These are phyloP conservation scores for Phytophthora foliorum DNA, from an alignment of 352 stramenopile species.

Conservation along the genomic window DNA sequence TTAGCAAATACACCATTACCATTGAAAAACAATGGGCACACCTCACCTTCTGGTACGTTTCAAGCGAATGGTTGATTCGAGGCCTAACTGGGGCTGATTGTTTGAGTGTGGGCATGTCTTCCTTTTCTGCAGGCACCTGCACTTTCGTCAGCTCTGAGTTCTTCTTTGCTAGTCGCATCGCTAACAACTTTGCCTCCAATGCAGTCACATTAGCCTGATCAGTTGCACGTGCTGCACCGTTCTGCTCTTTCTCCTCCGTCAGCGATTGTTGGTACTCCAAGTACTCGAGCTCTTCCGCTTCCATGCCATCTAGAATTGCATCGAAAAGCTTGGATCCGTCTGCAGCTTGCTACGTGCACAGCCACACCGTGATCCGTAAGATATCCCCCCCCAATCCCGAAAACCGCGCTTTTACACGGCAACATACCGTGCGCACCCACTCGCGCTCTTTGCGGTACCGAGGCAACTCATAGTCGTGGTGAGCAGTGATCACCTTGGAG, in stretches of 20 bases:
- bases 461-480: constrained; percentile 68
- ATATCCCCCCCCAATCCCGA: not conserved
- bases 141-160: constrained; percentile 29
- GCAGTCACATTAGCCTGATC: constrained; percentile 34
- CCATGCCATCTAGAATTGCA: constrained; percentile 83
- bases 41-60: constrained; percentile 36
- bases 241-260: constrained; percentile 35
- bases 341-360: constrained; percentile 64
- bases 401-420: not conserved
- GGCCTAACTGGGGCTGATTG: constrained; percentile 6
- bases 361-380: constrained; percentile 5
- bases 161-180: constrained; percentile 58
- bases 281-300: constrained; percentile 68
- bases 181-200: constrained; percentile 63
- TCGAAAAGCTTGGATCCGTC: constrained; percentile 75
- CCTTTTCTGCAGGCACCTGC: constrained; percentile 22
- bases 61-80: constrained; percentile 16
- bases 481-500: constrained; percentile 72
- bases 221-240: constrained; percentile 10
- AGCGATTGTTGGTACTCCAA: constrained; percentile 65
- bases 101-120: constrained; percentile 6
- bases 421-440: constrained; percentile 68
- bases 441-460: constrained; percentile 69
- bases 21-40: not conserved
- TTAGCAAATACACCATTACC: not conserved